Conservation (phyloP, 768 basidiomycete species). For the Mycena chlorophos region DNA sequence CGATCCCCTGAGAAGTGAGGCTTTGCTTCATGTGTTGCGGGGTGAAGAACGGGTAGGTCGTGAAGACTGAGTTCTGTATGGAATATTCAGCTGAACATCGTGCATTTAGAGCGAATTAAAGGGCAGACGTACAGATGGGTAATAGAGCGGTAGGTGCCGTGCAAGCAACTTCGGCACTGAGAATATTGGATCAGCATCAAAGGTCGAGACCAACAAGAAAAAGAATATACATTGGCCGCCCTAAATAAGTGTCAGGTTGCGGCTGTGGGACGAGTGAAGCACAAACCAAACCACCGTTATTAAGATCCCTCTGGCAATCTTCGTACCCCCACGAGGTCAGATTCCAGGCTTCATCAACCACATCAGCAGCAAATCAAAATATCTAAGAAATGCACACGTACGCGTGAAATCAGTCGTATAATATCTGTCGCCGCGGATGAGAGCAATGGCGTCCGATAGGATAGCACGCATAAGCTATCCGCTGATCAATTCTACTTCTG, state of each 20-base stretch:
- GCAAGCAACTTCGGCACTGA: slow-evolving; percentile 46
- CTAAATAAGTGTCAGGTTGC: background rate
- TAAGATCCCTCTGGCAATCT: slow-evolving; percentile 45
- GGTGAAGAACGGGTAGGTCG: slow-evolving; percentile 67
- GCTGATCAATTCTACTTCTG: background rate
- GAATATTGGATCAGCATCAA: background rate
- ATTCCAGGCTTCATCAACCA: slow-evolving; percentile 34
- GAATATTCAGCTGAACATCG: slow-evolving; percentile 43
- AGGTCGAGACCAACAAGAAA: background rate
- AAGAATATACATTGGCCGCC: slow-evolving; percentile 35
- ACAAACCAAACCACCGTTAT: slow-evolving; percentile 36
- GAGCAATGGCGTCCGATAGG: slow-evolving; percentile 53
- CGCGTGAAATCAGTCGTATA: slow-evolving; percentile 54
- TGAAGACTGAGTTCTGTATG: slow-evolving; percentile 53
- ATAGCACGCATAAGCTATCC: slow-evolving; percentile 47
- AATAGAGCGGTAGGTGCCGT: slow-evolving; percentile 45
- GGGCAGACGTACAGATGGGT: slow-evolving; percentile 33
- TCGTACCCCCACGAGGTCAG: slow-evolving; percentile 55
- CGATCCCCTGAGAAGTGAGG: slow-evolving; percentile 40
- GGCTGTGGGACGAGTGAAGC: background rate
- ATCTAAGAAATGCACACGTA: slow-evolving; percentile 23
- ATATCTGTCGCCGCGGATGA: slow-evolving; percentile 56
- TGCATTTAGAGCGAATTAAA: background rate
- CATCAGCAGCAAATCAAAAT: background rate
- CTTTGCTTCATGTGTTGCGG: slow-evolving; percentile 44